Percentiles rank a stretch among this genome's conserved stretches.
Evolutionary conservation across 768 basidiomycete genomes (phyloP).

Genomic region (Fomitopsis pulvina): DNA sequence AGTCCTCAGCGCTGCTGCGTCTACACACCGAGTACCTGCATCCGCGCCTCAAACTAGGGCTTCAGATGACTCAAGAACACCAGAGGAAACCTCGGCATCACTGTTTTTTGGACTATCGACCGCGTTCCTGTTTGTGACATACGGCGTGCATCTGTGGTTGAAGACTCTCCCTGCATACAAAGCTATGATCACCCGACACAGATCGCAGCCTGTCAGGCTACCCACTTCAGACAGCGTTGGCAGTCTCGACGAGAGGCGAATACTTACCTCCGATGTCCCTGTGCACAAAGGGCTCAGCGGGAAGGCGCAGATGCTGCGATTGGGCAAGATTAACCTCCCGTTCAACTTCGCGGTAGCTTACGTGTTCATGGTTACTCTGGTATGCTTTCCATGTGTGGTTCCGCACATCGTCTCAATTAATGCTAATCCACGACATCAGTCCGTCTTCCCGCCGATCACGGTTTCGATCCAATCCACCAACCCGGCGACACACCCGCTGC

Average conservation of each 20-base stretch:
- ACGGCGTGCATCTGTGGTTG: constrained; percentile 52
- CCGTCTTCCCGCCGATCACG: constrained; percentile 85
- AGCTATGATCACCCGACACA: constrained; percentile 30
- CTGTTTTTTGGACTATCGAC: constrained; percentile 70
- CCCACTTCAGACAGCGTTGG: constrained; percentile 11
- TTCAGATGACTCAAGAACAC: constrained; percentile 10
- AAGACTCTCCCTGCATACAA: constrained; percentile 54
- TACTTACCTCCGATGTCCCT: constrained; percentile 29
- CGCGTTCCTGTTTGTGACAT: constrained; percentile 50
- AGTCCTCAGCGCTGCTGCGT: constrained; percentile 54
- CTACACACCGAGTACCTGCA: constrained; percentile 33
- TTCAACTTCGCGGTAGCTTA: constrained; percentile 72
- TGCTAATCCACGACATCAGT: constrained; percentile 33
- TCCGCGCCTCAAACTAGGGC: not conserved
- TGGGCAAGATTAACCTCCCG: constrained; percentile 57
- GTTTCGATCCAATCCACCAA: constrained; percentile 66
- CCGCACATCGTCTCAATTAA: not conserved
- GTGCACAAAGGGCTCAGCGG: constrained; percentile 24
- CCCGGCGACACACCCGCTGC: constrained; percentile 62
- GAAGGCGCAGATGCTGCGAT: constrained; percentile 38
- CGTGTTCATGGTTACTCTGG: constrained; percentile 76
- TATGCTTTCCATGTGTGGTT: constrained; percentile 29
- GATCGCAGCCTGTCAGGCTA: constrained; percentile 24
- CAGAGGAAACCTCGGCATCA: constrained; percentile 65
- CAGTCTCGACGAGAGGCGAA: constrained; percentile 27